Evolutionary conservation across 352 stramenopile species (phyloP).

Genomic region (Aphanomyces stellatus): DNA sequence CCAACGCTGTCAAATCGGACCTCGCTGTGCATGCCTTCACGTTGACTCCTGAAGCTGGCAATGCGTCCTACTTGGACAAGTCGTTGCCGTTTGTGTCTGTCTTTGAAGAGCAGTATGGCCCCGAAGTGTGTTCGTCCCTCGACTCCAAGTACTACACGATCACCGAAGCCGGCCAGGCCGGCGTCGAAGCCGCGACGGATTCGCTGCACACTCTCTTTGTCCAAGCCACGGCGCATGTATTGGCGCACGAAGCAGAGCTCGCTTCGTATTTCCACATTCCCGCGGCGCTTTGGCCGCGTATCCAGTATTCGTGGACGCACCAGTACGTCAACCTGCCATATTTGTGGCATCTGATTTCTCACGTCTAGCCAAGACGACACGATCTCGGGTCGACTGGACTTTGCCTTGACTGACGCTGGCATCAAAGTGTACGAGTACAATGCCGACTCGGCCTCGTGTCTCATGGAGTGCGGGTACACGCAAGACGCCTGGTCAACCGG

Average conservation of each 20-base stretch:
- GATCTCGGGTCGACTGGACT: constrained; percentile 17
- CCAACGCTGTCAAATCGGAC: constrained; percentile 9
- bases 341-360: not conserved
- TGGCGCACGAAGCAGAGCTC: not conserved
- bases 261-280: constrained; percentile 16
- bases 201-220: constrained; percentile 11
- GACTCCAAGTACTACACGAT: constrained; percentile 18
- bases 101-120: constrained; percentile 17
- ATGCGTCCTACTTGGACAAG: constrained; percentile 1
- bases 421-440: constrained; percentile 23
- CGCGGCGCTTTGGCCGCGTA: constrained; percentile 2
- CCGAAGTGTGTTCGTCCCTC: not conserved
- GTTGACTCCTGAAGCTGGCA: not conserved
- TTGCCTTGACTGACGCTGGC: constrained; percentile 15
- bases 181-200: constrained; percentile 8
- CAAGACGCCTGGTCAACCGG: constrained; percentile 11
- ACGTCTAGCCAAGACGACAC: constrained; percentile 19
- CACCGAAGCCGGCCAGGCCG: constrained; percentile 13
- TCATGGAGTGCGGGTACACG: constrained; percentile 17
- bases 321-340: not conserved
- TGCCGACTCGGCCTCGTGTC: constrained; percentile 17
- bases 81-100: constrained; percentile 9
- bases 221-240: constrained; percentile 10
- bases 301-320: not conserved
- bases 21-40: not conserved